phyloP scores from a whole-genome alignment of 257 asterid genomes.

The Ligustrum vulgare region DNA sequence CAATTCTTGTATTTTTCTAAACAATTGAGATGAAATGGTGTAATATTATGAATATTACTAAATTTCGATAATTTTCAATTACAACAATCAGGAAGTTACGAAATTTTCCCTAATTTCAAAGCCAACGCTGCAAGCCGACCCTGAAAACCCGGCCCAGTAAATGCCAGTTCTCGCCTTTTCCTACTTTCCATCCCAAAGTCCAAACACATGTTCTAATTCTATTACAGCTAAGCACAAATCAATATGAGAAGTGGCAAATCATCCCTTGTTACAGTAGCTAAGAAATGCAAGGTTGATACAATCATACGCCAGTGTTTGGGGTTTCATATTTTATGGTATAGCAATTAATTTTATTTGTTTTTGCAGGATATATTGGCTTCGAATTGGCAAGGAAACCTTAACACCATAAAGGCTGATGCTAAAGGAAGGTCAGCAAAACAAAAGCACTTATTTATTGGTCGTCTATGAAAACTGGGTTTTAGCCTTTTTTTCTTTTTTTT shows the following conservation, averaged over 20 bases:
- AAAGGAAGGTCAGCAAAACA: conserved; percentile 56
- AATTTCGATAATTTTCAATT: no score
- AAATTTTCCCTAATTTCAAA: no score
- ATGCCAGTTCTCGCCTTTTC: neutral
- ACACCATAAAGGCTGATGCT: conserved; percentile 84
- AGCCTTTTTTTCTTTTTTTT: neutral
- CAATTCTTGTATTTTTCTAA: no score
- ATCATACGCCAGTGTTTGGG: neutral
- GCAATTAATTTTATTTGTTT: neutral
- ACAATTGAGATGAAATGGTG: no score
- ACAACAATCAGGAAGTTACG: no score
- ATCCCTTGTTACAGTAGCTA: conserved; percentile 53
- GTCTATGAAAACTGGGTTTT: neutral
- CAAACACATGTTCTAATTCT: neutral
- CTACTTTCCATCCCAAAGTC: neutral
- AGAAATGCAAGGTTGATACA: conserved; percentile 71
- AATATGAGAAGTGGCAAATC: conserved; percentile 41
- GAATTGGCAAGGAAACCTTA: conserved; percentile 81
- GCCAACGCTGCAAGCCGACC: no score
- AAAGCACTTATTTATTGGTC: neutral
- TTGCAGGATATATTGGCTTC: conserved; percentile 76
- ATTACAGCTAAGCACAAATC: neutral
- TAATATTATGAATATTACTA: no score
- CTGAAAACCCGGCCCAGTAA: neutral
- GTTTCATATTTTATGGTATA: conserved; percentile 5